A percentile compares a stretch with the other conserved stretches of the same genome.
phyloP scores from a whole-genome alignment of 305 asterid genomes.

The Ajuga reptans region DNA sequence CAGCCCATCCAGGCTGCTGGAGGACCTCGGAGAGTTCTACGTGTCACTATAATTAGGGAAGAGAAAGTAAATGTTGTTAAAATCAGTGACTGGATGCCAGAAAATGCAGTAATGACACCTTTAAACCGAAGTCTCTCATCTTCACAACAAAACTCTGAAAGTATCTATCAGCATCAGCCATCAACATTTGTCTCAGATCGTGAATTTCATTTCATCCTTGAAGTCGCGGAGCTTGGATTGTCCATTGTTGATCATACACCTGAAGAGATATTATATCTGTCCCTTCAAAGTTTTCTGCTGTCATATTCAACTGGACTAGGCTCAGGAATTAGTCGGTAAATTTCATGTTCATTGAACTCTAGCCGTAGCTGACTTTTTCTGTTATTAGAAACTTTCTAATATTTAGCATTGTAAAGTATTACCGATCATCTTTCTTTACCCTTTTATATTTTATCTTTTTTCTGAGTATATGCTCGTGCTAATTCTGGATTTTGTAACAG shows the following conservation, averaged over 20 bases:
- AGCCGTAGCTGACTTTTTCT: neutral
- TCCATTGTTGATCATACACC: slow-evolving; percentile 97
- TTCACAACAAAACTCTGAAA: slow-evolving; percentile 37
- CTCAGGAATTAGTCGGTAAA: slow-evolving; percentile 89
- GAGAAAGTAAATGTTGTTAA: slow-evolving; percentile 81
- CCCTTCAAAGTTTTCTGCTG: slow-evolving; percentile 71
- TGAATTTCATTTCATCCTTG: slow-evolving; percentile 85
- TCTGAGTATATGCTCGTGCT: slow-evolving; percentile 17
- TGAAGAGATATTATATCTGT: slow-evolving; percentile 86
- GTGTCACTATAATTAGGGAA: slow-evolving; percentile 70
- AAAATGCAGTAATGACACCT: slow-evolving; percentile 35
- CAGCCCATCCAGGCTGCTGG: slow-evolving; percentile 62
- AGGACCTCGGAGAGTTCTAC: slow-evolving; percentile 54
- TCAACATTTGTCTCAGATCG: slow-evolving; percentile 45
- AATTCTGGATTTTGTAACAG: slow-evolving; percentile 41
- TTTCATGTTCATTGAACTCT: slow-evolving; percentile 15
- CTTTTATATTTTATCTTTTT: slow-evolving; percentile 9
- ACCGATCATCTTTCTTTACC: slow-evolving; percentile 9
- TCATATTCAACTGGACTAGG: slow-evolving; percentile 96
- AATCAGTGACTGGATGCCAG: slow-evolving; percentile 93
- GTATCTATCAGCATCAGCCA: slow-evolving; percentile 42
- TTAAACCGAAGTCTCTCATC: slow-evolving; percentile 44
- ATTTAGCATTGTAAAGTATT: slow-evolving; percentile 7
- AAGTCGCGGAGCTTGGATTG: slow-evolving; percentile 90
- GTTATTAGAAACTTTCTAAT: slow-evolving; percentile 11